These are phyloP conservation scores for Niveomyces coronatus DNA, from an alignment of 2,329 filamentous ascomycete genomes.

Conservation along the genomic window DNA sequence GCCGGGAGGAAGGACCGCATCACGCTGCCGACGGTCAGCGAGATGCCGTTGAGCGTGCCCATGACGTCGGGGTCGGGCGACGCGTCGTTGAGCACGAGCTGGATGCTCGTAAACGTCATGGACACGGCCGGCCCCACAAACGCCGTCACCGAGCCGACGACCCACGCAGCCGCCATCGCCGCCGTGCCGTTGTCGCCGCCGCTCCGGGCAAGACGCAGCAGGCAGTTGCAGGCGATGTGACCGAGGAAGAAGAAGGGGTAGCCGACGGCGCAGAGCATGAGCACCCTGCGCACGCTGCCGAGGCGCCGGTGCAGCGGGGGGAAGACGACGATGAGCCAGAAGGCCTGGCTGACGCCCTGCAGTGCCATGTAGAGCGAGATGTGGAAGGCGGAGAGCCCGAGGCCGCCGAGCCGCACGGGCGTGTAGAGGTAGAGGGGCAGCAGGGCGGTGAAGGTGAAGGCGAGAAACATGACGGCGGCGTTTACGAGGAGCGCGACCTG, in stretches of 20 bases:
- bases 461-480: conserved; percentile 56
- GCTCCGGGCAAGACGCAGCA: too few relatives aligned
- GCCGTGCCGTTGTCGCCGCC: conserved; percentile 25
- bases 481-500: conserved; percentile 55
- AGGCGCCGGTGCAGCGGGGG: conserved; percentile 54
- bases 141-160: conserved; percentile 28
- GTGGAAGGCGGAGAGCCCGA: conserved; percentile 48
- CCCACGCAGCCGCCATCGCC: conserved; percentile 44
- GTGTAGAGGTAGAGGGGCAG: conserved; percentile 61
- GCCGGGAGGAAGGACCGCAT: conserved; percentile 58
- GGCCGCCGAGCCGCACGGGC: conserved; percentile 49
- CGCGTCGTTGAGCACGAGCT: conserved; percentile 67
- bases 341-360: conserved; percentile 54
- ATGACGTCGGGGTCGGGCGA: conserved; percentile 53
- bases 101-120: conserved; percentile 61
- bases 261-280: conserved; percentile 39
- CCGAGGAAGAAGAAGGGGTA: conserved; percentile 58
- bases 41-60: conserved; percentile 58
- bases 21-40: conserved; percentile 47
- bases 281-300: conserved; percentile 56
- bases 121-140: conserved; percentile 50
- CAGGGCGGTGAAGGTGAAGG: conserved; percentile 61
- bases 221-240: conserved; percentile 45
- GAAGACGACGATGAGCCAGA: conserved; percentile 63
- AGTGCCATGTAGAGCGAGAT: conserved; percentile 59